Conservation (phyloP, 306 rosid genomes). For the Rosa persica region DNA sequence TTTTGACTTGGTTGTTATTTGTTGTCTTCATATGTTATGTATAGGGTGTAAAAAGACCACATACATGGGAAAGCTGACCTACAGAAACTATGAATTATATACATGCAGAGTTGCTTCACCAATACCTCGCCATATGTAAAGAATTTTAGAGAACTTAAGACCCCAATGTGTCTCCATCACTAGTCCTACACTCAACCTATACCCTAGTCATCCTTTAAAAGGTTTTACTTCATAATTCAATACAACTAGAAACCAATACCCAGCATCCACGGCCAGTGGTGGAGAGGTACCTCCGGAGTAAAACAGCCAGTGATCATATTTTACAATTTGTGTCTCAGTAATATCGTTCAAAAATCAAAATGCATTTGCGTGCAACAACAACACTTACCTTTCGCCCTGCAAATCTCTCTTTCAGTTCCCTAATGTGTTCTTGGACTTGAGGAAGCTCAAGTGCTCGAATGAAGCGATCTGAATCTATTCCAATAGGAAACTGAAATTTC, state of each 20-base stretch:
- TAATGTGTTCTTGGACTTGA: conserved; percentile 55
- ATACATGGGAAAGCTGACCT: too few species aligned
- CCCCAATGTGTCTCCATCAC: neutral
- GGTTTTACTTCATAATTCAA: neutral
- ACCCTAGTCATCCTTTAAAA: neutral
- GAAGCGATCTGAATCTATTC: conserved; percentile 81
- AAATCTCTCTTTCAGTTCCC: conserved; percentile 73
- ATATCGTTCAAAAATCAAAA: neutral
- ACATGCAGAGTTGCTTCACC: neutral
- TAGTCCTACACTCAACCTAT: neutral
- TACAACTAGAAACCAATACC: neutral
- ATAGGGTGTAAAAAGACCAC: too few species aligned
- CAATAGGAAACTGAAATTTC: conserved; percentile 78
- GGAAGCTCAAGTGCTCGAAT: conserved; percentile 60
- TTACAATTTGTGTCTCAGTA: neutral
- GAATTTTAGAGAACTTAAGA: neutral
- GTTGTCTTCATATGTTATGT: too few species aligned
- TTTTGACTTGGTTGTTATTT: too few species aligned
- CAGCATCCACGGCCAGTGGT: neutral
- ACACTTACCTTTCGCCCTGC: conserved; percentile 72
- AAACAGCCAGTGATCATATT: neutral
- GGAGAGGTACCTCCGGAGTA: neutral
- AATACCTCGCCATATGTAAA: neutral
- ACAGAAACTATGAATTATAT: neutral
- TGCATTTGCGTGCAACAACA: neutral